Conservation (phyloP, 192 early-diverging fungal species). For the Coemansia sp. region DNA sequence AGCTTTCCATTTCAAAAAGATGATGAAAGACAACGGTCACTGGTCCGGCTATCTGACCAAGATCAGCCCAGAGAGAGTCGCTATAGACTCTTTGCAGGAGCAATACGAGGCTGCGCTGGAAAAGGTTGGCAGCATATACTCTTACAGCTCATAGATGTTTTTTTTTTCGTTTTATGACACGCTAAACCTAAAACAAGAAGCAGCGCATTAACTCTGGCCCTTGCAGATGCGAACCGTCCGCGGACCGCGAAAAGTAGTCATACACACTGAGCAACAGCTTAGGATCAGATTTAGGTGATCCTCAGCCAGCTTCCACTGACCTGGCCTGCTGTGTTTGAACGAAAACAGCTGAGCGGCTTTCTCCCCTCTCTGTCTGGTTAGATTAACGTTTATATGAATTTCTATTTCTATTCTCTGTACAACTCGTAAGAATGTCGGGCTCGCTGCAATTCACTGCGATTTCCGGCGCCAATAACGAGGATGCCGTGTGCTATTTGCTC, state of each 20-base stretch:
- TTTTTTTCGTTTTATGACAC: background rate
- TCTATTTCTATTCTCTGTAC: conserved; percentile 4
- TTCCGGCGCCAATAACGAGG: conserved; percentile 82
- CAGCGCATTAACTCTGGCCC: too few relatives aligned
- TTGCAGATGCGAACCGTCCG: too few relatives aligned
- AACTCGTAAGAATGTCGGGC: conserved; percentile 33
- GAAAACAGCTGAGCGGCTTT: background rate
- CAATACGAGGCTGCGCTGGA: conserved; percentile 43
- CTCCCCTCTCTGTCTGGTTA: background rate
- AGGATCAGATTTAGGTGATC: too few relatives aligned
- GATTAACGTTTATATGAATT: background rate
- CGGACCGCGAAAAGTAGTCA: too few relatives aligned
- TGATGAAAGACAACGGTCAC: conserved; percentile 67
- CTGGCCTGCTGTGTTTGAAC: too few relatives aligned
- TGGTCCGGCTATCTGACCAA: conserved; percentile 56
- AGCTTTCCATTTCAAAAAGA: too few relatives aligned
- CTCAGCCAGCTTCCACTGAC: too few relatives aligned
- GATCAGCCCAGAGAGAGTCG: conserved; percentile 55
- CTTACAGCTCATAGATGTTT: background rate
- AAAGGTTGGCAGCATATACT: conserved; percentile 24
- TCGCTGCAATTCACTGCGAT: conserved; percentile 83
- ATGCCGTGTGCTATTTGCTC: conserved; percentile 86
- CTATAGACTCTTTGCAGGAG: conserved; percentile 30
- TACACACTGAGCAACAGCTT: too few relatives aligned
- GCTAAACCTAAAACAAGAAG: too few relatives aligned